Conservation (phyloP, 2,329 filamentous ascomycete species). For the Chaetomium olivaceum region DNA sequence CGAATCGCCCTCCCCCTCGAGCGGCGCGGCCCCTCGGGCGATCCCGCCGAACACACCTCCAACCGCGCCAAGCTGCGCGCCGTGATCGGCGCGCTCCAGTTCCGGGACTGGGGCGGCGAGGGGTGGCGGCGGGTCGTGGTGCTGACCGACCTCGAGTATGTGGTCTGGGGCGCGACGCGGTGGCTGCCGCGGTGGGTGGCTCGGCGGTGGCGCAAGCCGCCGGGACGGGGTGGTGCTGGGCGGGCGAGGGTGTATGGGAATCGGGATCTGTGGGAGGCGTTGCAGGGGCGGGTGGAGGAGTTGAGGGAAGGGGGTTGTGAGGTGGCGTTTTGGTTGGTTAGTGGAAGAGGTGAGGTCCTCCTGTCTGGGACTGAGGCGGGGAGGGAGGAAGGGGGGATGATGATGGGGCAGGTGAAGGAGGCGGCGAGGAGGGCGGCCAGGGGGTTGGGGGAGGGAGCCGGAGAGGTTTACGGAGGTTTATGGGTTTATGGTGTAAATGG, state of each 20-base stretch:
- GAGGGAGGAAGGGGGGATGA: background rate
- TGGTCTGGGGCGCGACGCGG: conserved; percentile 44
- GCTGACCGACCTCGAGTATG: conserved; percentile 50
- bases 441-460: background rate
- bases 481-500: conserved; percentile 24
- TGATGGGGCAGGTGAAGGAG: conserved; percentile 20
- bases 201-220: conserved; percentile 41
- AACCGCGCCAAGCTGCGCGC: conserved; percentile 51
- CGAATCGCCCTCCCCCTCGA: conserved; percentile 41
- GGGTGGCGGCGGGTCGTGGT: conserved; percentile 46
- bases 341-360: background rate
- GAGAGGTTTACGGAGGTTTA: conserved; percentile 20
- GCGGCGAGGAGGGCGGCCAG: conserved; percentile 23
- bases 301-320: conserved; percentile 34
- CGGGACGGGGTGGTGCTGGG: background rate
- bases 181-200: conserved; percentile 45
- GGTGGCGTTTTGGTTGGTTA: conserved; percentile 27
- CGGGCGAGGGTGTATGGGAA: conserved; percentile 39
- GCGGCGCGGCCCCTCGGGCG: conserved; percentile 39
- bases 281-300: conserved; percentile 34
- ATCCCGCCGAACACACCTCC: conserved; percentile 41
- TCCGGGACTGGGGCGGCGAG: conserved; percentile 44
- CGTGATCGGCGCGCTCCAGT: conserved; percentile 47
- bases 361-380: conserved; percentile 27
- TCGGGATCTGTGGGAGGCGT: conserved; percentile 46